phyloP scores from a whole-genome alignment of 345 rosid genomes.

The Eucalyptus urophylla region DNA sequence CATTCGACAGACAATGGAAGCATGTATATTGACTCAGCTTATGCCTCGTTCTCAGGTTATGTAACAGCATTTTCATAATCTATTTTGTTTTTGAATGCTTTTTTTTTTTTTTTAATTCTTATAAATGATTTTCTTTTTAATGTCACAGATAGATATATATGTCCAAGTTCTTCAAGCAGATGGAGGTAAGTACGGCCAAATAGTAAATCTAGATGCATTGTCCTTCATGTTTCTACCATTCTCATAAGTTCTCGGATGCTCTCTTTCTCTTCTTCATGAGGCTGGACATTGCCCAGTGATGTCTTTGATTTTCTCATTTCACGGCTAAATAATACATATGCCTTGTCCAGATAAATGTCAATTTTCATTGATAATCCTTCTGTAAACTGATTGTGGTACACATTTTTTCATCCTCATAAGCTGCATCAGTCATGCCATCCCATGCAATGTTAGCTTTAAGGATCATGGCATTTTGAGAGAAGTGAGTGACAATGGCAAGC shows the following conservation, averaged over 20 bases:
- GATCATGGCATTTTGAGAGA: background rate
- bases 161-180: constrained; percentile 98
- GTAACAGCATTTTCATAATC: background rate
- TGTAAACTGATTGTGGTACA: background rate
- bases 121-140: background rate
- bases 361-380: background rate
- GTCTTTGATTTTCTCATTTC: background rate
- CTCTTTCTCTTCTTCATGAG: background rate
- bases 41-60: constrained; percentile 95
- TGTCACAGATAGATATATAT: constrained; percentile 77
- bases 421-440: background rate
- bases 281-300: background rate
- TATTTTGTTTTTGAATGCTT: background rate
- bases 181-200: constrained; percentile 49
- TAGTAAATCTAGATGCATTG: background rate
- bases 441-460: background rate
- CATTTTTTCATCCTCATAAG: background rate
- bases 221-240: background rate
- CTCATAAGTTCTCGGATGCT: background rate
- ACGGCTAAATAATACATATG: background rate
- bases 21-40: constrained; percentile 65
- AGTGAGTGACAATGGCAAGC: background rate
- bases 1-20: constrained; percentile 95
- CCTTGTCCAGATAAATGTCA: background rate
- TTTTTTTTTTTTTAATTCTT: background rate